phyloP scores from a whole-genome alignment of 139 green algal genomes.

The Eudorina sp. region DNA sequence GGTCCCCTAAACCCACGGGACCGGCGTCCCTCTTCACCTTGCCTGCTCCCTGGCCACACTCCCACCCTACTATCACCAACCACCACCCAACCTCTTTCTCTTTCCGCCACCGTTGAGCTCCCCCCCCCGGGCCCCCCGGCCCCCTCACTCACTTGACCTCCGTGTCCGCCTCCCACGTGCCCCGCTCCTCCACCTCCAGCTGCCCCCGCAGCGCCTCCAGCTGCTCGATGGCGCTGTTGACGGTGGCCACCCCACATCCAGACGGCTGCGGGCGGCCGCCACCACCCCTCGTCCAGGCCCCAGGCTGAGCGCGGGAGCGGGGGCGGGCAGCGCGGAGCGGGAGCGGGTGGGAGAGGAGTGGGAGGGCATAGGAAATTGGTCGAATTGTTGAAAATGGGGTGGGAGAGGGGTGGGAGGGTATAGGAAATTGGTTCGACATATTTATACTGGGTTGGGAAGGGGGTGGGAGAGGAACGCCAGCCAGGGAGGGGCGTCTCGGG shows the following conservation, averaged over 20 bases:
- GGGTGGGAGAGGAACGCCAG: too few species aligned
- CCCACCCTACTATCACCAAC: too few species aligned
- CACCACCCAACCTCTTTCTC: not conserved
- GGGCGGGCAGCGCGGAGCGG: not conserved
- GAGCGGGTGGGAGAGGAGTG: not conserved
- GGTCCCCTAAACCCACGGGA: too few species aligned
- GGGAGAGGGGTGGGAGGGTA: too few species aligned
- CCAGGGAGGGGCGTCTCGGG: too few species aligned
- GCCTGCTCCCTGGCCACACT: too few species aligned
- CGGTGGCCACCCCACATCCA: conserved; percentile 64
- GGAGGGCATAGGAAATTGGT: too few species aligned
- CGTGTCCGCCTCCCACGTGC: conserved; percentile 8
- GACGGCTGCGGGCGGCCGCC: conserved; percentile 65
- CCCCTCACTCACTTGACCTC: conserved; percentile 42
- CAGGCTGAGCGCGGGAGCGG: conserved; percentile 68
- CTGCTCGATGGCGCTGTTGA: conserved; percentile 60
- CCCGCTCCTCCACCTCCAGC: conserved; percentile 48
- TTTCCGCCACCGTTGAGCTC: not conserved
- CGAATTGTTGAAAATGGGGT: too few species aligned
- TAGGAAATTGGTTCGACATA: too few species aligned
- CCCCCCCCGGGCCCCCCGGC: not conserved
- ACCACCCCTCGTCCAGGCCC: conserved; percentile 81
- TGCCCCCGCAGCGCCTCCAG: conserved; percentile 58
- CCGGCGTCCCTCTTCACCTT: too few species aligned
- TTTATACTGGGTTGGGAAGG: too few species aligned